Base-by-base conservation (phyloP, 108 stramenopile species). In the Cyclotella cryptica region DNA sequence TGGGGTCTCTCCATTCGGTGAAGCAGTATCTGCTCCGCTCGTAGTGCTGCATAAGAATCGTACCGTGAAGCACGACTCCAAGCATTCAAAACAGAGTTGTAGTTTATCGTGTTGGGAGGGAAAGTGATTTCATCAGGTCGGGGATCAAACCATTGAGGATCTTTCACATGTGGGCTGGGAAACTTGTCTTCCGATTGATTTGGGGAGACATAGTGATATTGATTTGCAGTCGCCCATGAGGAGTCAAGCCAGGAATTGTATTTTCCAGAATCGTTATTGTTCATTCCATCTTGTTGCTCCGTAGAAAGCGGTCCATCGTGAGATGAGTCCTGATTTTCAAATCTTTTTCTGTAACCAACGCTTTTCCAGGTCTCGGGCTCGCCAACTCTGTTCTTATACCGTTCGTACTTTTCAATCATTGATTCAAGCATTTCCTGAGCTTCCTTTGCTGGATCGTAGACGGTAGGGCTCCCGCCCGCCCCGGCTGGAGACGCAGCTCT, bases 31-130 rank as follows among this genome's bases (percentile, higher is more conserved):
- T 71, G 14, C 51, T 84, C 83, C 0, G 83, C 83, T n/a, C 79
- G 83, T 13, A 71, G 19, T 19, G 83, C 83, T 5, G 83, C 42
- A 8, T 77, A 44, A 22, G 74, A 39, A 42, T 84, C 79, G 27
- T 80, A 81, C 19, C 80, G 79, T 15, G 80, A 81, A 27, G 80
- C 75, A 14, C 83, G 66, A 28, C 75, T 77, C 83, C 83, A 84
- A 17, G 83, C 74, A 44, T 81, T 81, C 39, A 84, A 49, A 0
- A 83, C 81, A 0, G 81, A 76, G 24, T 83, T 83, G 81, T 83
- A 83, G 47, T 83, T 83, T 46, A 83, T 72, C 24, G 75, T 83
- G 59, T 83, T 83, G 47, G 81, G 81, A 14, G 75, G 81, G 40
- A 83, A 83, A 5, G 81, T 83, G 41, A 83, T 42, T 54, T 83